Conservation (phyloP, 2,329 filamentous ascomycete genomes). For the Pseudogymnoascus sp. region DNA sequence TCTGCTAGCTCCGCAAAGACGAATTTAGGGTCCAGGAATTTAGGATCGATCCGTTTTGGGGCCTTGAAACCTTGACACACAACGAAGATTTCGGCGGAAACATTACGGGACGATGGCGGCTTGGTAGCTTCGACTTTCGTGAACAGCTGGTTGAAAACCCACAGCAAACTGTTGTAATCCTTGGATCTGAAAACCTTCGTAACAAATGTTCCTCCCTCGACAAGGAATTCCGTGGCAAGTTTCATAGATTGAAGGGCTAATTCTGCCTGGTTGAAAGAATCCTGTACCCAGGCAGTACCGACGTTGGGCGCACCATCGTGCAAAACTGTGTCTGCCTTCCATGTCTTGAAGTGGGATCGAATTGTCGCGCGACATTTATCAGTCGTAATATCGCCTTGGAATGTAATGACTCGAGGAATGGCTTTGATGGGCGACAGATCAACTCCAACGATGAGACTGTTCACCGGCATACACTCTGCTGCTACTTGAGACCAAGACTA, state of each 20-base stretch:
- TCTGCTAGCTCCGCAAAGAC: conserved; percentile 91
- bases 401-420: conserved; percentile 87
- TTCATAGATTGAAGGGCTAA: conserved; percentile 84
- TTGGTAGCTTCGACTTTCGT: conserved; percentile 94
- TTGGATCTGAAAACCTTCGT: conserved; percentile 97
- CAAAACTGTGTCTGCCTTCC: conserved; percentile 91
- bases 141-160: conserved; percentile 98
- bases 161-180: conserved; percentile 90
- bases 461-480: conserved; percentile 84
- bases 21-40: conserved; percentile 77
- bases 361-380: conserved; percentile 92
- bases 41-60: conserved; percentile 84
- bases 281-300: conserved; percentile 94
- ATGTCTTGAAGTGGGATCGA: conserved; percentile 80
- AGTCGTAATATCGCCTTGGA: conserved; percentile 96
- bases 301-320: conserved; percentile 98
- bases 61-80: conserved; percentile 94
- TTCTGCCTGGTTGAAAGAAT: conserved; percentile 96
- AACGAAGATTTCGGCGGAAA: conserved; percentile 97
- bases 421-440: conserved; percentile 93
- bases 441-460: conserved; percentile 86
- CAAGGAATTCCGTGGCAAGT: conserved; percentile 85
- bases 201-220: conserved; percentile 84
- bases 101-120: conserved; percentile 88
- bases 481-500: conserved; percentile 95